Conservation (phyloP, 805 yeast species). For the Wickerhamiella parazyma region DNA sequence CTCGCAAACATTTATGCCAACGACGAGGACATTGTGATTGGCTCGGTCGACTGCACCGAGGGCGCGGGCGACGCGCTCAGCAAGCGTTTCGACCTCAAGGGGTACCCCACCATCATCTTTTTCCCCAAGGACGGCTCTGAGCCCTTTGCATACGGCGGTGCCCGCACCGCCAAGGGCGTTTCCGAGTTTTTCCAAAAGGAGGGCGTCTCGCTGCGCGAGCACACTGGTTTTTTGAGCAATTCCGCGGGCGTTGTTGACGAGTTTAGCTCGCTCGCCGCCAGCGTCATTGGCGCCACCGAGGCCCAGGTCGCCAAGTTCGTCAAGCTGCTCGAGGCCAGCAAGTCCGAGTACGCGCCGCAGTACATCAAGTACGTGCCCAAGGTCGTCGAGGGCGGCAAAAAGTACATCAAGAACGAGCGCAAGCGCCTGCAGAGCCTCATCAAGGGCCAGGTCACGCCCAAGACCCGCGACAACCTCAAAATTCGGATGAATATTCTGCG, state of each 20-base stretch:
- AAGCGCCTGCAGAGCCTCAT: conserved; percentile 35
- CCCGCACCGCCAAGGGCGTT: conserved; percentile 37
- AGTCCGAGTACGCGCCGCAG: conserved; percentile 14
- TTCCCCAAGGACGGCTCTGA: conserved; percentile 34
- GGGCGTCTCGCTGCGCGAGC: conserved; percentile 30
- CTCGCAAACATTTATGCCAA: conserved; percentile 36
- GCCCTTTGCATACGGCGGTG: conserved; percentile 39
- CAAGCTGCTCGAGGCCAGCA: conserved; percentile 22
- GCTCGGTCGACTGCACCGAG: conserved; percentile 34
- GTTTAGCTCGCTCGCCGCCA: conserved; percentile 25
- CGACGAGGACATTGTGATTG: conserved; percentile 31
- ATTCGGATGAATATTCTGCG: conserved; percentile 39
- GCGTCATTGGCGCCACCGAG: conserved; percentile 11
- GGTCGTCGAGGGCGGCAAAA: conserved; percentile 20
- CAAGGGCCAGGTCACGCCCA: conserved; percentile 26
- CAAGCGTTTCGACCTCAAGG: conserved; percentile 30
- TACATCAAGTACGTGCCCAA: conserved; percentile 24
- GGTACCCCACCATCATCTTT: conserved; percentile 43
- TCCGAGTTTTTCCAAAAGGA: conserved; percentile 34
- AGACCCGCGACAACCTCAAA: conserved; percentile 38
- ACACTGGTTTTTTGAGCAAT: conserved; percentile 30
- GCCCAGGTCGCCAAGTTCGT: conserved; percentile 25
- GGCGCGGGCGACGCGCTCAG: conserved; percentile 30
- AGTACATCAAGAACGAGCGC: conserved; percentile 34
- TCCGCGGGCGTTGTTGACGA: conserved; percentile 31